Percentiles rank a stretch among this genome's conserved stretches.
phyloP scores from a whole-genome alignment of 1,284 basidiomycete genomes.

The Chondrostereum purpureum region DNA sequence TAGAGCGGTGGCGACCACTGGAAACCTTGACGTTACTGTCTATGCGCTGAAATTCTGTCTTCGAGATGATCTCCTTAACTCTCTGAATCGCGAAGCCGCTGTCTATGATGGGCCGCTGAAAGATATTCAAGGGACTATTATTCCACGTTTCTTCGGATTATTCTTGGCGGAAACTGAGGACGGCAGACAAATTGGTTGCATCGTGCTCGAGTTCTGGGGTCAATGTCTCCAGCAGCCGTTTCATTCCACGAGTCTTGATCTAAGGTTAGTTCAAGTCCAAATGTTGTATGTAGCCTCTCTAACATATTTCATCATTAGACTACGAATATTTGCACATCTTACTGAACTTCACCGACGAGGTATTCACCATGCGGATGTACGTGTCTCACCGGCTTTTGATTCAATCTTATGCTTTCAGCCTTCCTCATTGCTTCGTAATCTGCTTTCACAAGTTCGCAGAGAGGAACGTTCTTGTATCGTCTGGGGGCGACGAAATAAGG shows the following conservation, averaged over 20 bases:
- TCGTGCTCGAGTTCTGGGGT: constrained; percentile 30
- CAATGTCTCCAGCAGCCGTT: constrained; percentile 26
- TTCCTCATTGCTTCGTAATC: neutral
- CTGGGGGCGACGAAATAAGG: constrained; percentile 25
- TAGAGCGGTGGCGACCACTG: constrained; percentile 18
- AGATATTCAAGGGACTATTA: constrained; percentile 22
- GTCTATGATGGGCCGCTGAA: constrained; percentile 25
- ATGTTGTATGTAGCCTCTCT: neutral
- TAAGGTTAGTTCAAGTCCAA: constrained; percentile 21
- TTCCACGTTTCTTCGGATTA: constrained; percentile 29
- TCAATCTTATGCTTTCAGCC: neutral
- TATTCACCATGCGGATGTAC: constrained; percentile 19
- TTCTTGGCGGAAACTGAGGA: constrained; percentile 23
- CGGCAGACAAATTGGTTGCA: constrained; percentile 26
- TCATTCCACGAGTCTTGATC: constrained; percentile 20
- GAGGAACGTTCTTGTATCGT: constrained; percentile 25
- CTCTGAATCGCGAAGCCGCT: constrained; percentile 25
- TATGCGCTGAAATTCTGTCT: constrained; percentile 31
- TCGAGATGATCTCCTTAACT: constrained; percentile 27
- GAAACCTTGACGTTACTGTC: neutral
- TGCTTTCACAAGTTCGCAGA: constrained; percentile 26
- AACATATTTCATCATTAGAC: constrained; percentile 13
- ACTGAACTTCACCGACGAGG: constrained; percentile 27
- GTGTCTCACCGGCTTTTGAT: neutral
- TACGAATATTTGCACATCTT: constrained; percentile 24